A percentile compares a stretch with the other conserved stretches of the same genome.
These are phyloP conservation scores for Dryadomyces sulphureus DNA, from an alignment of 2,329 filamentous ascomycete genomes.

Conservation along the genomic window DNA sequence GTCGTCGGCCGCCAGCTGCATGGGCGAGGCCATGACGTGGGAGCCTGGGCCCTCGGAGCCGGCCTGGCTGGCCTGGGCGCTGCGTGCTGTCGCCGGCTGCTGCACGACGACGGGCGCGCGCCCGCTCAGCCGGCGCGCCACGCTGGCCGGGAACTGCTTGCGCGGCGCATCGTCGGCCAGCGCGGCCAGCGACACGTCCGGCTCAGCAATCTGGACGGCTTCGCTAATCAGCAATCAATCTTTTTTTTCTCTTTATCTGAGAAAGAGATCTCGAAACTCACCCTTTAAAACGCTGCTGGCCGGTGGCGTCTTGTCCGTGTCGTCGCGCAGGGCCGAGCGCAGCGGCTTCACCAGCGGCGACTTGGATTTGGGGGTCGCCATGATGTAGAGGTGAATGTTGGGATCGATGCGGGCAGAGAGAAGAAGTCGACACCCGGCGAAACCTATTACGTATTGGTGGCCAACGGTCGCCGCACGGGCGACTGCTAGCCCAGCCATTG, in stretches of 20 bases:
- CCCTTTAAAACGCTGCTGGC: slow-evolving; percentile 8
- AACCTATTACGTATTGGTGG: neutral
- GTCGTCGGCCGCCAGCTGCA: slow-evolving; percentile 15
- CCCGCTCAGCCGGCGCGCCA: slow-evolving; percentile 29
- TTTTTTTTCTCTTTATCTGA: neutral
- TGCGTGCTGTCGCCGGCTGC: slow-evolving; percentile 25
- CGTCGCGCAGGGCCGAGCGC: slow-evolving; percentile 23
- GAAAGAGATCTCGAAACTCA: neutral
- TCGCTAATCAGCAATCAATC: neutral
- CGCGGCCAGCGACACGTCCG: slow-evolving; percentile 16
- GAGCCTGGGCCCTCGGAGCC: slow-evolving; percentile 19
- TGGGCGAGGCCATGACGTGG: slow-evolving; percentile 11
- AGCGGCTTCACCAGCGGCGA: slow-evolving; percentile 16
- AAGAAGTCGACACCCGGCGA: neutral
- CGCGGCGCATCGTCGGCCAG: slow-evolving; percentile 22
- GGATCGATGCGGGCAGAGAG: neutral
- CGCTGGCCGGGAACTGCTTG: slow-evolving; percentile 28
- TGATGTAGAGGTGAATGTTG: neutral
- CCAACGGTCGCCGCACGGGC: neutral
- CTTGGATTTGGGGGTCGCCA: neutral
- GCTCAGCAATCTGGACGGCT: slow-evolving; percentile 46
- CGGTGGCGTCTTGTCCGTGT: slow-evolving; percentile 10
- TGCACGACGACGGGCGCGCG: slow-evolving; percentile 20
- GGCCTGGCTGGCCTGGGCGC: slow-evolving; percentile 25
- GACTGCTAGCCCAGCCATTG: neutral